Base-by-base conservation (phyloP, 768 basidiomycete species). In the Clathrus columnatus region DNA sequence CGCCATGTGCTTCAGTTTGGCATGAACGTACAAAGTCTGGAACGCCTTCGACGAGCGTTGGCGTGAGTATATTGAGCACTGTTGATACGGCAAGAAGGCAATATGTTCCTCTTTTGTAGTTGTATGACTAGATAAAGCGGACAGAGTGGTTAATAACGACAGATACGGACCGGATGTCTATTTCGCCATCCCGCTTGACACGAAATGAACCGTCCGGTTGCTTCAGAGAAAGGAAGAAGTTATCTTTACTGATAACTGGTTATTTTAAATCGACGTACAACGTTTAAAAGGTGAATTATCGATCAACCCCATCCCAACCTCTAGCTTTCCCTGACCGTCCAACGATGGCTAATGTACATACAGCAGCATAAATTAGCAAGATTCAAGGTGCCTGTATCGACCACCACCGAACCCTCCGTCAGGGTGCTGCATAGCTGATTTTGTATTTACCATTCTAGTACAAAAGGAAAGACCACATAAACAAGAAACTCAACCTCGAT, bases 1-100 rank as follows among this genome's bases (percentile, higher is more conserved):
- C 96, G 60, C 96, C 95, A 29, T 96, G 96, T 69, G 98, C 96
- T 71, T 95, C 98, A 0, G 94, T 98, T 67, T 98, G 96, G 66
- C 91, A 96, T 4, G 85, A 85, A 0, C 84, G 82, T 51, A 99
- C 74, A 72, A 93, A 98, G 6, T 73, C 79, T 1, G 87, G 78
- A 0, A 85, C 87, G 5, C 85, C 84, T 24, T 73, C 70, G 4
- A 93, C 75, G 41, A 99, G 83, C 56, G 89, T 91, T 0, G 93
- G 91, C 0, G 95, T 97, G 46, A 97, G 70, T 17, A 99, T 69
- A 61, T 96, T 81, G 43, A 97, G 77, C 21, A 99, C 73, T 1
- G 83, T 80, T 0, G 94, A 91, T 2, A 84, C 80, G 2, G 84
- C 83, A 14, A 99, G 78, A 1, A 97, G 80, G 65, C 95, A 96